Evolutionary conservation across 202 grass and related monocot genomes (phyloP).

Genomic region (Alloteropsis angusta): DNA sequence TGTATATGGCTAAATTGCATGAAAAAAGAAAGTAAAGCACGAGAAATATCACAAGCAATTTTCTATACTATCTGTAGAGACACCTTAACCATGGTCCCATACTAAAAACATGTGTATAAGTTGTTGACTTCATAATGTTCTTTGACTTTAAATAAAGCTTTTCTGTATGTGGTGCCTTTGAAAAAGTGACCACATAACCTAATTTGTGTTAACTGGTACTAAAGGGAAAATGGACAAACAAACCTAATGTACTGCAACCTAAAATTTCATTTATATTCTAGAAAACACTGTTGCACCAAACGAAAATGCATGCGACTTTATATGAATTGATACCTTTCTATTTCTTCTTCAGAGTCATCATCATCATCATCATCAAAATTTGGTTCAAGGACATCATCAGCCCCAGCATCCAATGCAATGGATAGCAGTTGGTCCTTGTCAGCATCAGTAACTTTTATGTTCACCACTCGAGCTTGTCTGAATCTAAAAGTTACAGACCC

Average conservation of each 20-base stretch:
- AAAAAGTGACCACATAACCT: background rate
- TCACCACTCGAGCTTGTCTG: constrained; percentile 67
- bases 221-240: background rate
- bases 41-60: background rate
- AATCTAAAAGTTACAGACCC: constrained; percentile 95
- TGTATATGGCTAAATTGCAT: constrained; percentile 6
- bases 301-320: background rate
- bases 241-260: background rate
- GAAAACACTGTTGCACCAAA: background rate
- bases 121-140: background rate
- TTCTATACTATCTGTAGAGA: background rate
- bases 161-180: background rate
- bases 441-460: constrained; percentile 66
- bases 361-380: constrained; percentile 38
- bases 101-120: background rate
- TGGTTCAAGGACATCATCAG: constrained; percentile 95
- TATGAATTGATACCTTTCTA: constrained; percentile 50
- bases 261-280: background rate
- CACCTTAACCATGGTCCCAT: background rate
- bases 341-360: constrained; percentile 52
- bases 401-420: constrained; percentile 77
- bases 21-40: background rate
- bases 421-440: constrained; percentile 76
- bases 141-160: background rate
- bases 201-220: background rate